These are phyloP conservation scores for Imleria badia DNA, from an alignment of 768 basidiomycete genomes.

Conservation along the genomic window DNA sequence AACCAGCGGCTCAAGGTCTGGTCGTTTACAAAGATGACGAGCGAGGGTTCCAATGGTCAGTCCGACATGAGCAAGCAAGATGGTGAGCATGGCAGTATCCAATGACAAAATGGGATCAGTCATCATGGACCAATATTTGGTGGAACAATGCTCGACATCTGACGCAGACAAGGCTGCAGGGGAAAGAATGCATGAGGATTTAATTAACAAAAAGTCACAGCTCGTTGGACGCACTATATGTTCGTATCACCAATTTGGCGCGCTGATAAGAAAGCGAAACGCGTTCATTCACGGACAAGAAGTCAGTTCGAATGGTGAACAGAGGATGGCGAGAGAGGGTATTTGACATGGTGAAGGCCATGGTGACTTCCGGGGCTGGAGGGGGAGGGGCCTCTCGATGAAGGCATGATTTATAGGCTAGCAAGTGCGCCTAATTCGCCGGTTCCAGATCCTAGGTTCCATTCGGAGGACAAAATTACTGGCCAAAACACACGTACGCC, in stretches of 20 bases:
- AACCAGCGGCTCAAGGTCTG: constrained; percentile 49
- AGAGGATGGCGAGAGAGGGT: constrained; percentile 39
- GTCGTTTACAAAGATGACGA: constrained; percentile 46
- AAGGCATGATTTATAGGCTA: too few species aligned
- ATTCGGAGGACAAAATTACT: too few species aligned
- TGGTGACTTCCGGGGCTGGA: too few species aligned
- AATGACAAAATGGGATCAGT: constrained; percentile 50
- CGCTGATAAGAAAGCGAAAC: constrained; percentile 51
- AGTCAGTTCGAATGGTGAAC: constrained; percentile 44
- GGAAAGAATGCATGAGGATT: not conserved
- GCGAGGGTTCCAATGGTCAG: constrained; percentile 55
- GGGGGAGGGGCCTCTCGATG: too few species aligned
- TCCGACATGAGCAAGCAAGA: constrained; percentile 52
- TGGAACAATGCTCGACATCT: constrained; percentile 49
- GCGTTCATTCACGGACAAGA: constrained; percentile 45
- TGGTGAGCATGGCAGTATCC: constrained; percentile 54
- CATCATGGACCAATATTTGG: constrained; percentile 53
- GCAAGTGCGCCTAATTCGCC: too few species aligned
- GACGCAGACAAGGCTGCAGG: constrained; percentile 35
- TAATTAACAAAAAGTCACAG: not conserved
- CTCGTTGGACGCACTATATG: constrained; percentile 40
- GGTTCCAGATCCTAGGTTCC: too few species aligned
- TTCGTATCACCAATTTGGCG: constrained; percentile 47
- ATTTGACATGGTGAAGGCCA: too few species aligned
- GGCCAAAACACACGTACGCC: too few species aligned